phyloP scores from a whole-genome alignment of 768 basidiomycete genomes.

The Amanita thiersii region DNA sequence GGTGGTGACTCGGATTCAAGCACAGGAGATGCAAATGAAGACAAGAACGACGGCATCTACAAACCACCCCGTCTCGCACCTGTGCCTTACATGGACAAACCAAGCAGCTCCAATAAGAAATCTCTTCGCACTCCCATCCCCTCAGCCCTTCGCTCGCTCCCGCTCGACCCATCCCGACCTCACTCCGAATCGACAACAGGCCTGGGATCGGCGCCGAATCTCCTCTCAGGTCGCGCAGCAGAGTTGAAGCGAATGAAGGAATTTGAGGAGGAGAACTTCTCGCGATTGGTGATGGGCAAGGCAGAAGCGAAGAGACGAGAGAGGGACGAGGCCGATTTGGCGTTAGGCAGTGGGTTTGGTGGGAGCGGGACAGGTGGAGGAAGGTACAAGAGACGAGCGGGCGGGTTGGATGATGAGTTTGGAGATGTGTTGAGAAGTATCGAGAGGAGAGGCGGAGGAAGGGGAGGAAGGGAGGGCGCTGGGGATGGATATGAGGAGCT shows the following conservation, averaged over 20 bases:
- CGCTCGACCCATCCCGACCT: slow-evolving; percentile 63
- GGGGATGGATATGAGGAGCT: slow-evolving; percentile 81
- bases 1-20: slow-evolving; percentile 18
- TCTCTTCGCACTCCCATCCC: slow-evolving; percentile 53
- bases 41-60: slow-evolving; percentile 48
- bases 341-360: slow-evolving; percentile 64
- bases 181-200: slow-evolving; percentile 68
- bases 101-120: slow-evolving; percentile 40
- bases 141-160: slow-evolving; percentile 53
- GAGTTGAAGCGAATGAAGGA: slow-evolving; percentile 76
- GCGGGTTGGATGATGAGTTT: slow-evolving; percentile 80
- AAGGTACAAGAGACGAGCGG: slow-evolving; percentile 49
- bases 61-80: slow-evolving; percentile 86
- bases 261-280: slow-evolving; percentile 95
- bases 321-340: slow-evolving; percentile 82
- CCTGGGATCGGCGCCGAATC: slow-evolving; percentile 51
- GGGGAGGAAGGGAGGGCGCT: slow-evolving; percentile 24
- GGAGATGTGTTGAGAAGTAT: slow-evolving; percentile 66
- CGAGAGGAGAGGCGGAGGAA: slow-evolving; percentile 22
- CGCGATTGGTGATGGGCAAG: slow-evolving; percentile 85
- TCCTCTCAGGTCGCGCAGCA: slow-evolving; percentile 60
- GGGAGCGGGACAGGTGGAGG: slow-evolving; percentile 37
- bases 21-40: slow-evolving; percentile 11
- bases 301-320: slow-evolving; percentile 63
- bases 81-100: slow-evolving; percentile 63